These are phyloP conservation scores for Boletales sp. DNA, from an alignment of 768 basidiomycete genomes.

Conservation along the genomic window DNA sequence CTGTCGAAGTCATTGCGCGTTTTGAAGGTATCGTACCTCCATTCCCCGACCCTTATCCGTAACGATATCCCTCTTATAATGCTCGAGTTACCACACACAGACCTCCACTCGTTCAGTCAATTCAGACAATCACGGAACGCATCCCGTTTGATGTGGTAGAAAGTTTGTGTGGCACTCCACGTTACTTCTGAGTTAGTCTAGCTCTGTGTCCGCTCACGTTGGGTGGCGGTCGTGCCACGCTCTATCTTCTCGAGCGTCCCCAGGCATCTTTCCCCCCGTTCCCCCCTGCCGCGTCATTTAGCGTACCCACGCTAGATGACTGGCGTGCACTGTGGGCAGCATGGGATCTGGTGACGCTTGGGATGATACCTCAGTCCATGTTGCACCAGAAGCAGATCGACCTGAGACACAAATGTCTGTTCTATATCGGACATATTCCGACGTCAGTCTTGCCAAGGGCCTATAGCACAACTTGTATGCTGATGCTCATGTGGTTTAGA, in stretches of 20 bases:
- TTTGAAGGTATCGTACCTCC: too few relatives aligned
- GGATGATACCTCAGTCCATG: constrained; percentile 79
- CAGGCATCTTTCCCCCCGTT: constrained; percentile 41
- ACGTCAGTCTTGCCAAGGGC: constrained; percentile 40
- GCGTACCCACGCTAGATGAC: constrained; percentile 58
- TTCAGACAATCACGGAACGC: too few relatives aligned
- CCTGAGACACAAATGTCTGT: constrained; percentile 87
- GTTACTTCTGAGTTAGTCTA: too few relatives aligned
- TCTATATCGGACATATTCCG: constrained; percentile 93
- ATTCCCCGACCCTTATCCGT: too few relatives aligned
- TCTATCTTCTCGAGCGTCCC: constrained; percentile 58
- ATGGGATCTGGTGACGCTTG: constrained; percentile 81
- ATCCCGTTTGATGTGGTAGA: too few relatives aligned
- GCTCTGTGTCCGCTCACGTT: constrained; percentile 11
- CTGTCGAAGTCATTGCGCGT: too few relatives aligned
- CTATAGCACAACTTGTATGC: neutral
- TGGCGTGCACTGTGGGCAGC: constrained; percentile 81
- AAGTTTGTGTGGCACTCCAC: too few relatives aligned
- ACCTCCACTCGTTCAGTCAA: too few relatives aligned
- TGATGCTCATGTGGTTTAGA: constrained; percentile 27
- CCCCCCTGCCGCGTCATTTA: constrained; percentile 26
- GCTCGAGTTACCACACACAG: too few relatives aligned
- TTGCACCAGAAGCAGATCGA: constrained; percentile 89
- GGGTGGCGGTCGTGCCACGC: constrained; percentile 17
- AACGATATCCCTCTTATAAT: too few relatives aligned